A percentile compares a stretch with the other conserved stretches of the same genome.
Conservation (phyloP, 164 flowering plant species). For the Umbellularia californica region DNA sequence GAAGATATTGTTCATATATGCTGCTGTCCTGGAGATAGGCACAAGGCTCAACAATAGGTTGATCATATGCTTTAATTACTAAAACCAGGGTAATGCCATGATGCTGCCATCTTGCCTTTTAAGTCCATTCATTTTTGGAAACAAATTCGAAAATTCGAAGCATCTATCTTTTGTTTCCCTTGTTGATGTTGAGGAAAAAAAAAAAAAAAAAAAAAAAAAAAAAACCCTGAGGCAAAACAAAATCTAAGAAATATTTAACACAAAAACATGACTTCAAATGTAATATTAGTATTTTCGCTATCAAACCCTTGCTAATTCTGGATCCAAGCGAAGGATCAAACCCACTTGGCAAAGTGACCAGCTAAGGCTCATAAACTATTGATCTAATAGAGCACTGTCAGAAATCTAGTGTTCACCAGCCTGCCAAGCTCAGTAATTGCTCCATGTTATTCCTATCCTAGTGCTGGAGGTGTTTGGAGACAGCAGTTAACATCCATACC, state of each 20-base stretch:
- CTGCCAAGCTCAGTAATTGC: not conserved
- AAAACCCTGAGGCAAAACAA: not conserved
- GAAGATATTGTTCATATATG: not conserved
- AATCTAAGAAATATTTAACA: not conserved
- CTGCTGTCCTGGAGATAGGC: not conserved
- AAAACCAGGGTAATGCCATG: not conserved
- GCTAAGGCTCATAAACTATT: not conserved
- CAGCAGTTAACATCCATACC: slow-evolving; percentile 40
- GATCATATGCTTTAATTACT: not conserved
- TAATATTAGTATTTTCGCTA: not conserved
- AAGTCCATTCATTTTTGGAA: not conserved
- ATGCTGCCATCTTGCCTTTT: not conserved
- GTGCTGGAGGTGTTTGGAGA: not conserved
- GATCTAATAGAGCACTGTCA: not conserved
- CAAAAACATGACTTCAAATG: not conserved
- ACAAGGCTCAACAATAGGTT: not conserved
- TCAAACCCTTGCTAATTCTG: not conserved
- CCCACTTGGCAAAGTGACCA: not conserved
- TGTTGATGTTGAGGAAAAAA: not conserved
- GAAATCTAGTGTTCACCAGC: not conserved
- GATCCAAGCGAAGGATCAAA: not conserved
- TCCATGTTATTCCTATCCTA: not conserved
- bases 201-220: too few relatives aligned
- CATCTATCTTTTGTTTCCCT: not conserved
- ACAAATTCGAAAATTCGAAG: not conserved